phyloP scores from a whole-genome alignment of 805 yeast genomes.

The Saccharomyces paradoxus region DNA sequence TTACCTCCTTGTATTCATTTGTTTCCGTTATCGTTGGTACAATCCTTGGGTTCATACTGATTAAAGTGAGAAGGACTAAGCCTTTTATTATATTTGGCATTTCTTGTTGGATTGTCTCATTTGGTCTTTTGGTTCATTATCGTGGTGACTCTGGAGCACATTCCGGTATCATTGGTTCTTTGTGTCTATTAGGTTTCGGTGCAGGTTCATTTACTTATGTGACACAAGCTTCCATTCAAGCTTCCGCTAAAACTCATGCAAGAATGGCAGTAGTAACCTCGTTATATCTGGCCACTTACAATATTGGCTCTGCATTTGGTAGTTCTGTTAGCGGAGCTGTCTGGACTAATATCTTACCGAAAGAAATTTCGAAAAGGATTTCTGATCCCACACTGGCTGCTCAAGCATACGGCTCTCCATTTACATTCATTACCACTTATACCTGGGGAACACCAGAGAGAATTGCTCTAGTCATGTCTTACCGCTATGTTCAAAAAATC shows the following conservation, averaged over 20 bases:
- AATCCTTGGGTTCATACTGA: constrained; percentile 46
- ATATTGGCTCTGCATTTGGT: constrained; percentile 60
- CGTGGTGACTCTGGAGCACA: constrained; percentile 43
- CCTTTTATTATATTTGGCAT: constrained; percentile 54
- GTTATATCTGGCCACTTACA: constrained; percentile 46
- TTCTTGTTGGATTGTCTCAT: constrained; percentile 48
- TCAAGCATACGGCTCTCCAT: constrained; percentile 44
- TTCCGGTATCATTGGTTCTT: constrained; percentile 56
- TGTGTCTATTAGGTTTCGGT: constrained; percentile 60
- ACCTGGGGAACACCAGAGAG: constrained; percentile 57
- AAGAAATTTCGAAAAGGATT: constrained; percentile 33
- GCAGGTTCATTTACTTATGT: constrained; percentile 67
- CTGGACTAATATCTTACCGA: constrained; percentile 54
- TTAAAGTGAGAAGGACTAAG: constrained; percentile 44
- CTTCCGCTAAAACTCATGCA: constrained; percentile 48
- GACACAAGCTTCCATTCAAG: constrained; percentile 51
- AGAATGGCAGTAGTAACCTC: constrained; percentile 57
- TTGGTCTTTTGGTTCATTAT: constrained; percentile 50
- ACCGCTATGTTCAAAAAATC: constrained; percentile 46
- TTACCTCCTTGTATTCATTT: constrained; percentile 53
- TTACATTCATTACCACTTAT: constrained; percentile 37
- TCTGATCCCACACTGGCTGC: constrained; percentile 29
- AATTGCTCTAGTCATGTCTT: constrained; percentile 44
- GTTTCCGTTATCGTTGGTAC: constrained; percentile 58
- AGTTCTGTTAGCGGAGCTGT: constrained; percentile 58